A percentile compares a stretch with the other conserved stretches of the same genome.
Conservation (phyloP, 208 protist genomes). For the Zelonia costaricensis region DNA sequence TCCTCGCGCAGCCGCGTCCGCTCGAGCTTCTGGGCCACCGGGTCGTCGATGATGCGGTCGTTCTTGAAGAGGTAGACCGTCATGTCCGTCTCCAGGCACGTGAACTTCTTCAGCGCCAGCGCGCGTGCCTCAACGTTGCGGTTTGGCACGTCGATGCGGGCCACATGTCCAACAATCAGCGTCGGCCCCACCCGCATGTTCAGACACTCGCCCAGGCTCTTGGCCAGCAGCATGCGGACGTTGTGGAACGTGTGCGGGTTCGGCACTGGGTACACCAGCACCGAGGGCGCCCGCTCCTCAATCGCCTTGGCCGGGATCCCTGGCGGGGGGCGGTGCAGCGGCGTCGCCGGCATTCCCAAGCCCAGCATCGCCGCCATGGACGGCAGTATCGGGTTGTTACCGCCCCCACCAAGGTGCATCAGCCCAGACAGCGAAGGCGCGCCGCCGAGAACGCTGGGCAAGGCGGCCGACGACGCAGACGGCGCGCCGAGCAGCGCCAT, state of each 20-base stretch:
- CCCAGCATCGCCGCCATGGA: conserved; percentile 7
- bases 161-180: conserved; percentile 75
- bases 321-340: conserved; percentile 68
- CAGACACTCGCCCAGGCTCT: conserved; percentile 81
- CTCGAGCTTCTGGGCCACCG: conserved; percentile 19
- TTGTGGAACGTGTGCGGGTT: conserved; percentile 53
- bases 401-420: too few species aligned
- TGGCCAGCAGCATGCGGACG: conserved; percentile 71
- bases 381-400: conserved; percentile 13
- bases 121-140: conserved; percentile 83
- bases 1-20: conserved; percentile 2
- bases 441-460: not conserved
- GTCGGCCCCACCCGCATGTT: conserved; percentile 85
- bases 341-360: conserved; percentile 14
- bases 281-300: conserved; percentile 66
- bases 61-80: conserved; percentile 86
- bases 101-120: conserved; percentile 76
- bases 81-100: conserved; percentile 63
- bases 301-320: conserved; percentile 72
- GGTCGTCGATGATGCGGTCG: conserved; percentile 88
- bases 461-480: not conserved
- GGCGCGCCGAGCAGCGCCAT: conserved; percentile 57
- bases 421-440: not conserved
- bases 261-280: conserved; percentile 86
- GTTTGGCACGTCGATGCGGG: conserved; percentile 82